Percentiles rank a stretch among this genome's conserved stretches.
Conservation (phyloP, 352 stramenopile genomes). For the Phytophthora parvispora region DNA sequence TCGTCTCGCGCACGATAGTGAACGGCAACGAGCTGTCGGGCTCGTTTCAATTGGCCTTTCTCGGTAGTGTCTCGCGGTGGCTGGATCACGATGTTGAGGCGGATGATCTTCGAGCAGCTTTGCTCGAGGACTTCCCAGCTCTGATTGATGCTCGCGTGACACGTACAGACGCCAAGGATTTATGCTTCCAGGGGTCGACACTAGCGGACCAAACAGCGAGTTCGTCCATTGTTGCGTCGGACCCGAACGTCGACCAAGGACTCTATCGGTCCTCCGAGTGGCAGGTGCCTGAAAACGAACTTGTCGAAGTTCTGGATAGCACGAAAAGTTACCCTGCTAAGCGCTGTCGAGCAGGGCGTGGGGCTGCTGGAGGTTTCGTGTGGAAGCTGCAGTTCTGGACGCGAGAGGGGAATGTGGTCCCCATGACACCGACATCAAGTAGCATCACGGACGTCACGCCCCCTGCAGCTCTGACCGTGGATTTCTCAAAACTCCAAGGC, state of each 20-base stretch:
- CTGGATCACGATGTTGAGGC: slow-evolving; percentile 82
- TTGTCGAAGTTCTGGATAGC: slow-evolving; percentile 51
- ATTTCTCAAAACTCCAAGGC: slow-evolving; percentile 49
- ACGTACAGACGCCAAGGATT: slow-evolving; percentile 68
- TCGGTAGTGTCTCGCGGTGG: slow-evolving; percentile 55
- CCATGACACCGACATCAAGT: slow-evolving; percentile 80
- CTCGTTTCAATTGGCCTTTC: slow-evolving; percentile 86
- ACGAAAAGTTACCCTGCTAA: slow-evolving; percentile 73
- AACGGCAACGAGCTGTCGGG: slow-evolving; percentile 92
- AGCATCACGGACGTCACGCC: slow-evolving; percentile 35
- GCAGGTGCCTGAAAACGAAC: slow-evolving; percentile 53
- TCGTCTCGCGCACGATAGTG: slow-evolving; percentile 74
- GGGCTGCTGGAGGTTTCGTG: slow-evolving; percentile 80
- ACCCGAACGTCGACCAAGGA: slow-evolving; percentile 28
- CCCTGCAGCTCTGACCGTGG: slow-evolving; percentile 49
- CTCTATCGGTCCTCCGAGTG: slow-evolving; percentile 62
- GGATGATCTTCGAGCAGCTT: slow-evolving; percentile 54
- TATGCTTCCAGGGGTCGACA: slow-evolving; percentile 73
- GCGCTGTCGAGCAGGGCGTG: slow-evolving; percentile 85
- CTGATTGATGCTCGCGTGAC: slow-evolving; percentile 76
- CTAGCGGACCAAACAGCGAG: slow-evolving; percentile 56
- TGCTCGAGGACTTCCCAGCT: slow-evolving; percentile 60
- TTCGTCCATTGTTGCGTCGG: slow-evolving; percentile 40
- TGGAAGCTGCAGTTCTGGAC: slow-evolving; percentile 96
- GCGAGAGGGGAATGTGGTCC: slow-evolving; percentile 78